Conservation (phyloP, 2,329 filamentous ascomycete species). For the Pestalotiopsis sp. region DNA sequence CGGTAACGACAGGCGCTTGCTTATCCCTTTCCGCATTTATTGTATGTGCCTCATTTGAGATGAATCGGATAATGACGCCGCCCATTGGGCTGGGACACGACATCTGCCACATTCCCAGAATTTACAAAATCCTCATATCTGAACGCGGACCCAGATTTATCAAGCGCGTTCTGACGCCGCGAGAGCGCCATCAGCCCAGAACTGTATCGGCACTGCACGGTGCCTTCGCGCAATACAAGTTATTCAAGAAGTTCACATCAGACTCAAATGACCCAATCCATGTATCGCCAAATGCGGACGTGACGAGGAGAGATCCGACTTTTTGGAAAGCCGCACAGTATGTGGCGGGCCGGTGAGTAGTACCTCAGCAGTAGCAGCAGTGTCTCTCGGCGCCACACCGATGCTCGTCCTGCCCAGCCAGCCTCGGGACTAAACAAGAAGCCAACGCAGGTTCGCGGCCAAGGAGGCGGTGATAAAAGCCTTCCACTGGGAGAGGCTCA, state of each 20-base stretch:
- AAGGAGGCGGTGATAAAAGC: constrained; percentile 80
- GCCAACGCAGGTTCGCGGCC: constrained; percentile 60
- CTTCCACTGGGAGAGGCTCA: constrained; percentile 59
- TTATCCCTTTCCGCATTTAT: background rate
- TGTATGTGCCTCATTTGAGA: background rate
- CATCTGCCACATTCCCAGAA: constrained; percentile 71
- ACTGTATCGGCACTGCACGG: background rate
- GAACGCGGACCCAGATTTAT: constrained; percentile 47
- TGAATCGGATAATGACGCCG: constrained; percentile 36
- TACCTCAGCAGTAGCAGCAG: background rate
- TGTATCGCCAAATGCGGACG: background rate
- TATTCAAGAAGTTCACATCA: background rate
- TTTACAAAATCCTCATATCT: constrained; percentile 58
- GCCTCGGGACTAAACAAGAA: too few relatives aligned
- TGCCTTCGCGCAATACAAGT: background rate
- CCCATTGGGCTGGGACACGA: constrained; percentile 75
- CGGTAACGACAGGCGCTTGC: too few relatives aligned
- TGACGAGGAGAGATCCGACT: constrained; percentile 14
- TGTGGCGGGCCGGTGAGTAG: constrained; percentile 46
- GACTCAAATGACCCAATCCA: background rate
- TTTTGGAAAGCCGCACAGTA: constrained; percentile 42
- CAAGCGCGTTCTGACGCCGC: constrained; percentile 42
- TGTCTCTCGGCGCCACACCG: too few relatives aligned
- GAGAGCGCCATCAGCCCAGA: constrained; percentile 8
- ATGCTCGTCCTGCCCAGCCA: too few relatives aligned